Percentiles rank a stretch among this genome's conserved stretches.
These are phyloP conservation scores for Aspergillus affinis DNA, from an alignment of 495 filamentous ascomycete species.

Conservation along the genomic window DNA sequence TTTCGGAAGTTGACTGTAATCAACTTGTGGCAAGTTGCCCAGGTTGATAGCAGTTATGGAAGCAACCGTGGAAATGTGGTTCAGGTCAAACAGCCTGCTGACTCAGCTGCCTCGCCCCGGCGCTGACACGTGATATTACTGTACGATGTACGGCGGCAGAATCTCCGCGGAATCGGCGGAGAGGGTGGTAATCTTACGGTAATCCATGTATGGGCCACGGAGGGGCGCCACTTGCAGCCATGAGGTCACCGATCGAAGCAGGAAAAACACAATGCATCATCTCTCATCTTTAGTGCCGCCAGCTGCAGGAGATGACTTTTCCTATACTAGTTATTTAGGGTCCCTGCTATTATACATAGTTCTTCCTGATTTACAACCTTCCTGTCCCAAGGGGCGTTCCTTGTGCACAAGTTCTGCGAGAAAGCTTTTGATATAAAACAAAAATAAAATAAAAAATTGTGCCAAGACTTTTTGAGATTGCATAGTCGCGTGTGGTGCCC, in stretches of 20 bases:
- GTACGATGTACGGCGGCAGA: background rate
- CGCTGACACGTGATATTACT: background rate
- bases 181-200: background rate
- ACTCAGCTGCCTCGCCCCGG: background rate
- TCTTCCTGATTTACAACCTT: background rate
- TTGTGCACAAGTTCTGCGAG: background rate
- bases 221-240: background rate
- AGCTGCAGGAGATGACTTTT: background rate
- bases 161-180: background rate
- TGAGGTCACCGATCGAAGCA: background rate
- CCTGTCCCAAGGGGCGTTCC: background rate
- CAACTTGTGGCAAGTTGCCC: background rate
- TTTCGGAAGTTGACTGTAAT: background rate
- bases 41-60: background rate
- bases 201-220: background rate
- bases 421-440: background rate
- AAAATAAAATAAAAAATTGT: background rate
- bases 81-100: background rate
- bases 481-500: background rate
- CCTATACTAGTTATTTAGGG: too few species aligned
- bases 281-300: too few species aligned
- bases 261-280: background rate
- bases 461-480: background rate
- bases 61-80: background rate
- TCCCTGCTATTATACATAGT: too few species aligned